Evolutionary conservation across 306 rosid genomes (phyloP).

Genomic region (Neltuma alba): DNA sequence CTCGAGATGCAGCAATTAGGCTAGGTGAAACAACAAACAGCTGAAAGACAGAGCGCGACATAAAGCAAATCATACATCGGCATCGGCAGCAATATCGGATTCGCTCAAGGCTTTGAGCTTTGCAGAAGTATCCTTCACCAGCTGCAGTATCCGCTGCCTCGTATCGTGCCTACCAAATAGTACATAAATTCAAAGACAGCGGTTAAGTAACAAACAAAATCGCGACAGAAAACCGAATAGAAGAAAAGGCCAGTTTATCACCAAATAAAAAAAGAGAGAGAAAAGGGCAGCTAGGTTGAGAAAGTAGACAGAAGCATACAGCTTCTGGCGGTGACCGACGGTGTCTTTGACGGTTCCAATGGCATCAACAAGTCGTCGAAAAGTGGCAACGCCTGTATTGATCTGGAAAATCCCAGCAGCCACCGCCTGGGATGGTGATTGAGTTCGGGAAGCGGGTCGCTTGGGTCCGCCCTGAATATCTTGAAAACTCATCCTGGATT

Average conservation of each 20-base stretch:
- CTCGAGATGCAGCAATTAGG: conserved; percentile 15
- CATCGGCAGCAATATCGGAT: conserved; percentile 44
- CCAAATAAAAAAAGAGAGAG: no score
- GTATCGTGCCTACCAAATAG: conserved; percentile 56
- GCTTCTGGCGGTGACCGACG: conserved; percentile 68
- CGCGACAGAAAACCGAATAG: background rate
- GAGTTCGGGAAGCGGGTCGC: background rate
- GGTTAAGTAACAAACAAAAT: background rate
- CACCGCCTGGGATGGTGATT: conserved; percentile 56
- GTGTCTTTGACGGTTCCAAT: conserved; percentile 79
- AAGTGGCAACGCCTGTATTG: conserved; percentile 71
- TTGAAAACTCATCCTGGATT: conserved; percentile 65
- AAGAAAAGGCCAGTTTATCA: no score
- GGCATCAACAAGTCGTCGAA: conserved; percentile 73
- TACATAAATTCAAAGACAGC: background rate
- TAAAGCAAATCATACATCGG: conserved; percentile 41
- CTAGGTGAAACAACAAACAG: background rate
- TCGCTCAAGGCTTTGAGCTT: conserved; percentile 67
- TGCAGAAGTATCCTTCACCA: conserved; percentile 78
- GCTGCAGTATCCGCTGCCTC: conserved; percentile 66
- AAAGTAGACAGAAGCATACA: conserved; percentile 47
- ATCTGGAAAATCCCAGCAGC: conserved; percentile 82
- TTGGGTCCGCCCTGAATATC: conserved; percentile 43
- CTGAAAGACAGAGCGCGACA: background rate
- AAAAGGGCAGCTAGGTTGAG: background rate